Conservation (phyloP, 768 basidiomycete species). For the Tubosaeta sp. region DNA sequence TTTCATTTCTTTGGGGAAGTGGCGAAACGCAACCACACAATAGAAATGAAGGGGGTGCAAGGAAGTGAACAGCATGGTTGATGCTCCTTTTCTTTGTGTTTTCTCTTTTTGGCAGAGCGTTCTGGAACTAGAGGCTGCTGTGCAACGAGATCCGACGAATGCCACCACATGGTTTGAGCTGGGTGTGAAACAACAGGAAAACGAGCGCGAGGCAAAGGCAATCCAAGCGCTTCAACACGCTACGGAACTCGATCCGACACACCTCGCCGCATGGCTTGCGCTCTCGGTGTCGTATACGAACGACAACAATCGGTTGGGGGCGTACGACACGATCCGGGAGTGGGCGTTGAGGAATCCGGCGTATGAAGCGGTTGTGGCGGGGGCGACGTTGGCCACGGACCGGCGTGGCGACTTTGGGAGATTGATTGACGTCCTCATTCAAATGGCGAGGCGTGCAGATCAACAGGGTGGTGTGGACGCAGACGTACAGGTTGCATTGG, state of each 20-base stretch:
- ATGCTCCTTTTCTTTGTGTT: slow-evolving; percentile 15
- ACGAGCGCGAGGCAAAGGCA: slow-evolving; percentile 90
- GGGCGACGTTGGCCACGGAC: slow-evolving; percentile 26
- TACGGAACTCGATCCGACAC: slow-evolving; percentile 72
- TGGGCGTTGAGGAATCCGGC: slow-evolving; percentile 68
- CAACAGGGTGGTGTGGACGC: slow-evolving; percentile 67
- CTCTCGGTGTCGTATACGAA: slow-evolving; percentile 90
- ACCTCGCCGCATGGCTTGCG: slow-evolving; percentile 83
- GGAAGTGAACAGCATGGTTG: slow-evolving; percentile 11
- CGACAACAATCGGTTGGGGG: slow-evolving; percentile 69
- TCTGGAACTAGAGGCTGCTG: slow-evolving; percentile 83
- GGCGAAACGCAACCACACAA: slow-evolving; percentile 7
- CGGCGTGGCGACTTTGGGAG: slow-evolving; percentile 36
- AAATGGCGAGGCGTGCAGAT: slow-evolving; percentile 61
- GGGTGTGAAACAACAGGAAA: slow-evolving; percentile 96
- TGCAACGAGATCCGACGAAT: slow-evolving; percentile 70
- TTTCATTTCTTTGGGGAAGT: slow-evolving; percentile 12
- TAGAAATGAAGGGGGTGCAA: slow-evolving; percentile 1
- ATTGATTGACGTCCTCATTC: slow-evolving; percentile 76
- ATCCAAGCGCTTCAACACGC: slow-evolving; percentile 80
- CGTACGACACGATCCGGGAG: slow-evolving; percentile 72
- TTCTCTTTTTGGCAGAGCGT: slow-evolving; percentile 56
- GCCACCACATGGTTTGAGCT: slow-evolving; percentile 84
- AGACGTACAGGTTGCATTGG: slow-evolving; percentile 92
- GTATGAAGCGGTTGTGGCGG: slow-evolving; percentile 46